Base-by-base conservation (phyloP, 805 yeast genomes). In the Lipomyces sp. region DNA sequence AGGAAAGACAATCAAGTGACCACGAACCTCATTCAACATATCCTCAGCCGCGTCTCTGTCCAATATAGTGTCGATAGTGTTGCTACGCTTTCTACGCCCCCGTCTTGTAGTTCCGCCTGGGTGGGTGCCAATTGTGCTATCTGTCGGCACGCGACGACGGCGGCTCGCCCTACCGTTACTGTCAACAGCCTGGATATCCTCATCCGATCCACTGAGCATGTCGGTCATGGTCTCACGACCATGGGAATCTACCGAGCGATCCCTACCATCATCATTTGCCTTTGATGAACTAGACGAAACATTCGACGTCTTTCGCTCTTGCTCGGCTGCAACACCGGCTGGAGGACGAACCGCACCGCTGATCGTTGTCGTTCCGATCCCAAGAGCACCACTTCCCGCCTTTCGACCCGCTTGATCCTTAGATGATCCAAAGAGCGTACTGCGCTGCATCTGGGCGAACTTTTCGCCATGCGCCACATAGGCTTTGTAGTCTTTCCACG, bases 1-100 rank as follows among this genome's bases (percentile, higher is more conserved):
- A 0, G 99, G 98, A 81, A 93, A 94, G n/a, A 89, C 76, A 5
- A 95, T 98, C 71, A 95, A 78, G 75, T 95, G 90, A 1, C 99
- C 99, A 61, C 87, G 90, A 24, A 94, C 81, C 64, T 90, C 87
- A 59, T 82, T 80, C 69, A 95, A 79, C 45, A 92, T 80, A 65
- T 87, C 81, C 70, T 88, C 92, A 0, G 97, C 96, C 0, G 95
- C 86, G 55, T 85, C 87, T 63, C 89, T 84, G 67, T 90, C 96
- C 70, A 83, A 86, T 1, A 90, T 84, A 60, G 85, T 33, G 34
- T 53, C 58, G 3, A 84, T 24, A 24, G 61, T 24, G 81, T 81
- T 4, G 77, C 76, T 32, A 68, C 58, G 55, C 62, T 67, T 64
- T 75, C 79, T 60, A 79, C 77, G 65, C 82, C 73, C 2, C 78